Evolutionary conservation across 495 filamentous ascomycete genomes (phyloP), one percentile per base, ranked within the genome.

Genomic region (Chlorociboria aeruginascens): DNA sequence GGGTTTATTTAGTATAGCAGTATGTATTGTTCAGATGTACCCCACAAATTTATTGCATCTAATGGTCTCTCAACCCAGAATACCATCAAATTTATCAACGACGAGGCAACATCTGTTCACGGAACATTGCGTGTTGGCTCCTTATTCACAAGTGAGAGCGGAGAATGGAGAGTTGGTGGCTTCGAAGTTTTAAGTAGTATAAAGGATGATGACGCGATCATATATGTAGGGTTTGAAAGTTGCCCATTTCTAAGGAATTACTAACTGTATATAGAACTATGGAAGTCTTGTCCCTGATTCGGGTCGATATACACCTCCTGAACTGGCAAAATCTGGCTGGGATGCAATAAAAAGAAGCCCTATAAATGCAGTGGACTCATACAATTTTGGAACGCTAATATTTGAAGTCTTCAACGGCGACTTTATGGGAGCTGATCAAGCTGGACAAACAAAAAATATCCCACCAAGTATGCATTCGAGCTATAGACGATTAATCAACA

Each of bases 111-210:
- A 4, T 94, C 88, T 0, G 78, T 97, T 4, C 92, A 98, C 56
- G 92, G 89, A 33, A 86, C 76, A 50, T 70, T 97, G 28, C 77
- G 86, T 45, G 79, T 83, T 16, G 84, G 86, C 2, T 95, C 90
- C 0, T 74, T 98, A 53, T 97, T 83, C 60, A 86, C 81, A 11
- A 85, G 86, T 62, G 89, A 97, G 61, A 95, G 92, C 64, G 92
- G 92, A 29, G 92, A 97, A 62, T 98, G 92, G 92, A 96, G 92
- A 62, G 67, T 98, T 3, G 88, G 85, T 3, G 92, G 92, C 8
- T 92, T 97, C 48, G 93, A 98, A 53, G 74, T 94, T 8, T 62
- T 97, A 33, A 96, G 90, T 65, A 94, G 85, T 16, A 83, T 95
- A 65, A 95, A 95, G 60, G 92, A 97, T 32, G 89, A 96, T 46